These are phyloP conservation scores for Paralagenidium karlingii DNA, from an alignment of 352 stramenopile species.

Conservation along the genomic window DNA sequence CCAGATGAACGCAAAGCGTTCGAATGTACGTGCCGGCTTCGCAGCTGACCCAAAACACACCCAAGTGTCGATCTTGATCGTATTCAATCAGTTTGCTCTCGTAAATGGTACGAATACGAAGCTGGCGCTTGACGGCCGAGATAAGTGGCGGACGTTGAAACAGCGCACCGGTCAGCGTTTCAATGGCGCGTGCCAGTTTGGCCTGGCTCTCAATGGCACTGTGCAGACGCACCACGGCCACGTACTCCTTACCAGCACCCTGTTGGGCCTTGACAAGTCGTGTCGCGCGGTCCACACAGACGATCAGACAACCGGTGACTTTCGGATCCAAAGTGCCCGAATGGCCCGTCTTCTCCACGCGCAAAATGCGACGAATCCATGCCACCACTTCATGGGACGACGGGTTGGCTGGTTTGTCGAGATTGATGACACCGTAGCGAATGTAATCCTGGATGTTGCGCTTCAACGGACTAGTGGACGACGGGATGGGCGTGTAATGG, in stretches of 20 bases:
- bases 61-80: slow-evolving; percentile 95
- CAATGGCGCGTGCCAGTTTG: slow-evolving; percentile 91
- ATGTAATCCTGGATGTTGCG: slow-evolving; percentile 96
- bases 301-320: slow-evolving; percentile 99
- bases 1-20: slow-evolving; percentile 99
- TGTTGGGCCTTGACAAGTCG: slow-evolving; percentile 86
- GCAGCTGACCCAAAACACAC: slow-evolving; percentile 95
- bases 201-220: slow-evolving; percentile 87
- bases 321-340: slow-evolving; percentile 99
- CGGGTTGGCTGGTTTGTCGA: slow-evolving; percentile 99
- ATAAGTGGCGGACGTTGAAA: slow-evolving; percentile 99
- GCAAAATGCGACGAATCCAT: slow-evolving; percentile 99
- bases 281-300: slow-evolving; percentile 99
- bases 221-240: slow-evolving; percentile 97
- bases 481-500: slow-evolving; percentile 99
- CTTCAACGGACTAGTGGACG: slow-evolving; percentile 93
- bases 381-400: slow-evolving; percentile 99
- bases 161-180: slow-evolving; percentile 98
- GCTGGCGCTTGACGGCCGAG: slow-evolving; percentile 98
- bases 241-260: slow-evolving; percentile 98
- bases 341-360: slow-evolving; percentile 99
- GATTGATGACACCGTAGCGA: slow-evolving; percentile 99
- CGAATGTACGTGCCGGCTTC: slow-evolving; percentile 99
- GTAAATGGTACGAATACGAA: slow-evolving; percentile 99
- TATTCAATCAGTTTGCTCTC: slow-evolving; percentile 98